These are phyloP conservation scores for Geotrichum restrictum DNA, from an alignment of 1,139 yeast species.

Conservation along the genomic window DNA sequence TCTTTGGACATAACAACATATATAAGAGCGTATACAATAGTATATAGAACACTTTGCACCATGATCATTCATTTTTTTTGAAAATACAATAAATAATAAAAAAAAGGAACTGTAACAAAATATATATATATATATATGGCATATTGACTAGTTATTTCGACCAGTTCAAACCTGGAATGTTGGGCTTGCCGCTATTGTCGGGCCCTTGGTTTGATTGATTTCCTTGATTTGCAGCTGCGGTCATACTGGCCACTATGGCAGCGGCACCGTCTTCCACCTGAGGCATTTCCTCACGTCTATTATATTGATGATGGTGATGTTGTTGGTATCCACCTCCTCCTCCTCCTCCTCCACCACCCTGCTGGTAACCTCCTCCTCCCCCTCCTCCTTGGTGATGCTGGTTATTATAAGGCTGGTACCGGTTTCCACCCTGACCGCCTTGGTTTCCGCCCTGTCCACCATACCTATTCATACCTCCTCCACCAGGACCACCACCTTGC, in stretches of 20 bases:
- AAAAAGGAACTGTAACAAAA: not conserved
- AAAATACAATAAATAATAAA: not conserved
- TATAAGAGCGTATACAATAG: too few species aligned
- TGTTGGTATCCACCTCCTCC: not conserved
- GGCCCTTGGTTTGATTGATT: not conserved
- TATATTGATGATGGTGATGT: not conserved
- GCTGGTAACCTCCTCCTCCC: not conserved
- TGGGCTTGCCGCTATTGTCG: constrained; percentile 2
- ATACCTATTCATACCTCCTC: constrained; percentile 8
- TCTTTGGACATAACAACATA: not conserved
- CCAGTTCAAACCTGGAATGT: constrained; percentile 17
- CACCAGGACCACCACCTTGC: not conserved
- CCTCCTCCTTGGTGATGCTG: not conserved
- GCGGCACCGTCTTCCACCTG: constrained; percentile 9
- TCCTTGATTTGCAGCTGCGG: not conserved
- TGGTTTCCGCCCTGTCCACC: not conserved
- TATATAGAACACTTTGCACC: too few species aligned
- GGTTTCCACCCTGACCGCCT: constrained; percentile 1
- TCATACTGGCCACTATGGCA: constrained; percentile 1
- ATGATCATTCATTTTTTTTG: not conserved
- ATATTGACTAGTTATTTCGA: constrained; percentile 1
- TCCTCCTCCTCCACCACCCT: constrained; percentile 5
- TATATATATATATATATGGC: not conserved
- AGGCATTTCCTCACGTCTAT: not conserved
- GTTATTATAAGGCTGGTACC: constrained; percentile 1